Evolutionary conservation across 441 rosid species (phyloP), one percentile per base, ranked within the genome.

Genomic region (Eruca vesicaria): DNA sequence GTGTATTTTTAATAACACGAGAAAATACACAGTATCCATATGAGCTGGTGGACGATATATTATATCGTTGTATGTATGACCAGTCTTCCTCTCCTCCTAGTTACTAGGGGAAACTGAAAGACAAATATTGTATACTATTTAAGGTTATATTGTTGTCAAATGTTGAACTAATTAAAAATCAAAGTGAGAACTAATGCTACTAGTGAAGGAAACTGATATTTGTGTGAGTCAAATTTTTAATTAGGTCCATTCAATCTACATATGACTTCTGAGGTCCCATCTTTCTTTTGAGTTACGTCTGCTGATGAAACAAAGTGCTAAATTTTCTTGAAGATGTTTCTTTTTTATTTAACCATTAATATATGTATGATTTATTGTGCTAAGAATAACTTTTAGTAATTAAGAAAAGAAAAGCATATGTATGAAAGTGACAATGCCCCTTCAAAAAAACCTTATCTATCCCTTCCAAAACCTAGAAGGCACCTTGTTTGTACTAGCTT

Each of bases 381-480:
- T 66, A 58, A 77, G 76, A 65, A 77, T 77, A 71, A 78, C 53
- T 67, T 71, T 78, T 72, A 68, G 32, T 41, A 12, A 72, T 55
- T 72, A 72, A 55, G 59, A 68, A 67, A 68, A 9, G 10, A 10
- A 61, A 62, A 61, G 66, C 74, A 72, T 72, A 61, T 67, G 62
- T 38, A 61, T 62, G 78, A 68, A 78, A 66, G 78, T 62, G 81
- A 72, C 78, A 68, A 29, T 61, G 70, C 52, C 80, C 77, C 64
- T 77, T 77, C 80, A 72, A 52, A n/a, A 33, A 66, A 78, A 72
- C 67, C 77, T 71, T 72, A 78, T 72, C 66, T 67, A 72, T 72
- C 81, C 81, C 43, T 78, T 77, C 81, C 60, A 72, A 61, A 78
- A 41, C 78, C 77, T 67, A 78, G 77, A 78, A 67, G 81, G 53